Conservation (phyloP, 306 rosid species). For the Canavalia ensiformis region DNA sequence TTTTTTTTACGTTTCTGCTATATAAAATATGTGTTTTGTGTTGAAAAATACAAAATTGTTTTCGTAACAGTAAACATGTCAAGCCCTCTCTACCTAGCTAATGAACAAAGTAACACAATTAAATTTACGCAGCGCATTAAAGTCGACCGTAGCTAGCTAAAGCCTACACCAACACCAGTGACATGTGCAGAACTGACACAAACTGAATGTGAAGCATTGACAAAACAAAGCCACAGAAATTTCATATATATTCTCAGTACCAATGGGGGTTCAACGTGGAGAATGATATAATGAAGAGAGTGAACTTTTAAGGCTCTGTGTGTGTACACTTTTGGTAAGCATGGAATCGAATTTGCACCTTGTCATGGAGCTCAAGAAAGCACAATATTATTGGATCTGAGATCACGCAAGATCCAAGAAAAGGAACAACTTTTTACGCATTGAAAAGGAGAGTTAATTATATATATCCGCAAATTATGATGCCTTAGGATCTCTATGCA, state of each 20-base stretch:
- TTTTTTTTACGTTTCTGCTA: no score
- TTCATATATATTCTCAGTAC: slow-evolving; percentile 38
- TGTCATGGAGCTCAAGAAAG: slow-evolving; percentile 49
- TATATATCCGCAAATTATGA: slow-evolving; percentile 5
- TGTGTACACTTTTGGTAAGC: slow-evolving; percentile 48
- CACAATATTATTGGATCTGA: slow-evolving; percentile 39
- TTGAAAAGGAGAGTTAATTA: slow-evolving; percentile 31
- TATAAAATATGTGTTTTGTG: slow-evolving; percentile 29
- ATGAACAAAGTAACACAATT: background rate
- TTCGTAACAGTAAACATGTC: no score
- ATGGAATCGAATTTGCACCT: slow-evolving; percentile 45
- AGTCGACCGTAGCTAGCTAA: slow-evolving; percentile 29
- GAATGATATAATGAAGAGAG: slow-evolving; percentile 24
- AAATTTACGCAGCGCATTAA: slow-evolving; percentile 26
- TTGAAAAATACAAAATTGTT: background rate
- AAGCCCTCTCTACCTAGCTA: slow-evolving; percentile 18
- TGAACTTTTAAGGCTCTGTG: slow-evolving; percentile 26
- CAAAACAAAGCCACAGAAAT: slow-evolving; percentile 46
- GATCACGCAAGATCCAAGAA: slow-evolving; percentile 51
- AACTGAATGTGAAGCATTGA: slow-evolving; percentile 53
- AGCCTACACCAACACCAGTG: slow-evolving; percentile 31
- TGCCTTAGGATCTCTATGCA: slow-evolving; percentile 26
- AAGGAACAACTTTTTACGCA: slow-evolving; percentile 49
- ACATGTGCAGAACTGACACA: slow-evolving; percentile 56
- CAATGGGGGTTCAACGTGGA: slow-evolving; percentile 23